Base-by-base conservation (phyloP, 2,329 filamentous ascomycete genomes). In the Beauveria australis region DNA sequence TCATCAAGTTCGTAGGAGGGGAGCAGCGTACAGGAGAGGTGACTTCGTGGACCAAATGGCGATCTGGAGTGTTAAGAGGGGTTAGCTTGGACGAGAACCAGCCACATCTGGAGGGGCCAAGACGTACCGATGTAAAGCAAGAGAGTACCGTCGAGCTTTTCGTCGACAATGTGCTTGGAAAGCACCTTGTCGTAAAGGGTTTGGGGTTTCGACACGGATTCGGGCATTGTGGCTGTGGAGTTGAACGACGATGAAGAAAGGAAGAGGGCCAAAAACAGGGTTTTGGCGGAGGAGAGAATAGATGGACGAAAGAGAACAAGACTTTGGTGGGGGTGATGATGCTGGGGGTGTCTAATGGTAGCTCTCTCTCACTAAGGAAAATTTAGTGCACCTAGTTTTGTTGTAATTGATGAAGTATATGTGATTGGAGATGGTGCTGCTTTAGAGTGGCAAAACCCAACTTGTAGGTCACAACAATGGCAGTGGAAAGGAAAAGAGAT, bases 131-230 rank as follows among this genome's bases (percentile, higher is more conserved):
- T 97, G 75, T 97, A 97, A 62, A 97, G 82, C 66, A 96, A 79
- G 69, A 95, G 81, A 62, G 92, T 97, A 76, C 93, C 93, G 77
- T 97, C 93, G 60, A 91, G 85, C 82, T 92, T 91, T 84, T 96
- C 89, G 71, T 97, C 91, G 72, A 99, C 92, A 70, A 97, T 88
- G 75, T 99, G 94, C 78, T 88, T 88, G 69, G 91, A 85, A 70
- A 97, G 89, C 76, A 97, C 92, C 86, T 97, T 97, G 83, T 97
- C 93, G 79, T 97, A 97, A 72, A 97, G 83, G 68, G 92, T 96
- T 76, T 87, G 87, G 60, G 90, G 91, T 66, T 81, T 82, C 74
- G 81, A 80, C 67, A 88, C 86, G 68, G 84, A 84, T 71, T 81
- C 83, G 72, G 91, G 91, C 91, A 96, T 95, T 69, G 74, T 85